A percentile compares a stretch with the other conserved stretches of the same genome.
phyloP scores from a whole-genome alignment of 2,329 filamentous ascomycete genomes.

The Alternaria sp. region DNA sequence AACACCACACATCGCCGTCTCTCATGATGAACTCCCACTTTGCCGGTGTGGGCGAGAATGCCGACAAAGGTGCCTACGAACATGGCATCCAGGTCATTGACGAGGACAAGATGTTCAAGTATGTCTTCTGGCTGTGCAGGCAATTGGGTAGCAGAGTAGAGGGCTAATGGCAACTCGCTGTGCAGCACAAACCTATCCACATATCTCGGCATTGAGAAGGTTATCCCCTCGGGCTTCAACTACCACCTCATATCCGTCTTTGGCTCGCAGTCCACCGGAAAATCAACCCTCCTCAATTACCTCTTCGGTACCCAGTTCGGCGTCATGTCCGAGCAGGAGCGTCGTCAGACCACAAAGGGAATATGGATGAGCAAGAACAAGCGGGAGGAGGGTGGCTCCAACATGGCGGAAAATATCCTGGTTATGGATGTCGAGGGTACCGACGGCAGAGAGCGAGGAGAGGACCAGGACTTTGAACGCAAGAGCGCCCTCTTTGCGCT shows the following conservation, averaged over 20 bases:
- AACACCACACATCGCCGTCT: slow-evolving; percentile 55
- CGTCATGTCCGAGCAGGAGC: slow-evolving; percentile 95
- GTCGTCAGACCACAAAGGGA: slow-evolving; percentile 96
- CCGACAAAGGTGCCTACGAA: slow-evolving; percentile 75
- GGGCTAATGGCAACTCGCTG: slow-evolving; percentile 32
- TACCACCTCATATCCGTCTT: slow-evolving; percentile 99
- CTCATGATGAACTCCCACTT: slow-evolving; percentile 81
- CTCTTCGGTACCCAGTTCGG: slow-evolving; percentile 96
- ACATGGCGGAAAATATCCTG: slow-evolving; percentile 96
- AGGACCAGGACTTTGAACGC: slow-evolving; percentile 98
- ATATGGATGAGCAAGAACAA: slow-evolving; percentile 99
- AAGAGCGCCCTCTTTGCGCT: slow-evolving; percentile 98
- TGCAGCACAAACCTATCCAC: slow-evolving; percentile 76
- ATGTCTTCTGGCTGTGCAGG: slow-evolving; percentile 49
- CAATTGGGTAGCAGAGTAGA: neutral
- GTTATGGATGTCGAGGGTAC: slow-evolving; percentile 99
- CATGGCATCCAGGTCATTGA: slow-evolving; percentile 98
- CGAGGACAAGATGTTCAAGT: slow-evolving; percentile 98
- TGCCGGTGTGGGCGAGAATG: slow-evolving; percentile 72
- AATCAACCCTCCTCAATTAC: slow-evolving; percentile 95
- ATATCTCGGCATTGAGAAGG: slow-evolving; percentile 81
- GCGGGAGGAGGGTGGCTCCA: slow-evolving; percentile 57
- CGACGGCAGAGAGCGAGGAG: slow-evolving; percentile 92
- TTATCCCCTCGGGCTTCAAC: slow-evolving; percentile 93
- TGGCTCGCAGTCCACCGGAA: slow-evolving; percentile 97